A percentile compares a stretch with the other conserved stretches of the same genome.
Conservation (phyloP, 179 eudicot genomes). For the Amaranthus tricolor region DNA sequence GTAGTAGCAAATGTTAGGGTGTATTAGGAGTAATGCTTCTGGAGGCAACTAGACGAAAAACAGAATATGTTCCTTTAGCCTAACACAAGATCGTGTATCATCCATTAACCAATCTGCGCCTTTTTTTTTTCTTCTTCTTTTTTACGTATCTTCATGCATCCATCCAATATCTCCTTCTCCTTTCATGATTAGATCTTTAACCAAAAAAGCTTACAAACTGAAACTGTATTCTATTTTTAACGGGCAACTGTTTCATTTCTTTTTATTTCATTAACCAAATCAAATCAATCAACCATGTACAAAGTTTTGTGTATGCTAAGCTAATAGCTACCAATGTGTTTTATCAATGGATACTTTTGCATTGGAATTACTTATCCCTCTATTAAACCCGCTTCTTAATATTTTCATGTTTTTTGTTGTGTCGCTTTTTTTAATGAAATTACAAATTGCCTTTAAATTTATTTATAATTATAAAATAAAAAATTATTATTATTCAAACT, state of each 20-base stretch:
- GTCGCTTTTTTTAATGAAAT: no score
- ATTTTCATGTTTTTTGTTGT: no score
- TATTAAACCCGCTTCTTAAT: no score
- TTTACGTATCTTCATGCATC: constrained; percentile 30
- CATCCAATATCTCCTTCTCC: constrained; percentile 22
- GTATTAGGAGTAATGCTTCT: not conserved
- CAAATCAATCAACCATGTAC: not conserved
- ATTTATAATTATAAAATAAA: no score
- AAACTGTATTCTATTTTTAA: constrained; percentile 10
- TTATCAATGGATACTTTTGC: no score
- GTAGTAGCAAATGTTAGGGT: not conserved
- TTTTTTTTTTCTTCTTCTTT: not conserved
- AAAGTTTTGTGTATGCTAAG: not conserved
- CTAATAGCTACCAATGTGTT: no score
- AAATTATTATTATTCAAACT: no score
- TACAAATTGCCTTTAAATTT: no score
- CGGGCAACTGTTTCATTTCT: not conserved
- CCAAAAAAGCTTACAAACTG: constrained; percentile 7
- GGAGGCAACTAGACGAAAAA: constrained; percentile 13
- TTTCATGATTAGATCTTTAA: constrained; percentile 21
- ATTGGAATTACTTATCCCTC: no score
- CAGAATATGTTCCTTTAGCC: constrained; percentile 33
- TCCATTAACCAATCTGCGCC: constrained; percentile 17
- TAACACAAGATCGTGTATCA: constrained; percentile 29
- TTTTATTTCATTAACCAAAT: constrained; percentile 9